Evolutionary conservation across 371 early-diverging fungal species (phyloP).

Genomic region (Nematocida sp.): DNA sequence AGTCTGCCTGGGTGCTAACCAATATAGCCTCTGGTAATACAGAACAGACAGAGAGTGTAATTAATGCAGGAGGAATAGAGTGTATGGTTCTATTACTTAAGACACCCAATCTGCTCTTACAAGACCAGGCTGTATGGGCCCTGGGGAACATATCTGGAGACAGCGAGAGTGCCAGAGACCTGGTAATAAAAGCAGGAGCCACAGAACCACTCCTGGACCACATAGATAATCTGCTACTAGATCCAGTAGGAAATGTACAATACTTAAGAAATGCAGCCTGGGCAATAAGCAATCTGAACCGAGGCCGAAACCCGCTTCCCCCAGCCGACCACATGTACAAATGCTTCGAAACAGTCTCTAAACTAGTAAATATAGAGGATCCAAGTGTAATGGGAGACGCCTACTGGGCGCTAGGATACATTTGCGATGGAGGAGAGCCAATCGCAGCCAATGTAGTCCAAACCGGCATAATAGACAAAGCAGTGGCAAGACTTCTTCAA

Average conservation of each 20-base stretch:
- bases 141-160: constrained; percentile 99
- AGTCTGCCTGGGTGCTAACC: constrained; percentile 98
- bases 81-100: constrained; percentile 79
- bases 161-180: constrained; percentile 82
- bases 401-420: constrained; percentile 97
- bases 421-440: constrained; percentile 84
- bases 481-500: not conserved
- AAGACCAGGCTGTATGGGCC: constrained; percentile 99
- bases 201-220: constrained; percentile 74
- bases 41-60: constrained; percentile 84
- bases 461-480: constrained; percentile 67
- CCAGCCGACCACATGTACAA: constrained; percentile 60
- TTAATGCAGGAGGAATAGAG: constrained; percentile 82
- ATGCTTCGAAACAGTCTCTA: constrained; percentile 72
- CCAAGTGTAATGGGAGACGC: constrained; percentile 91
- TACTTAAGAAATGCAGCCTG: constrained; percentile 96
- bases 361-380: constrained; percentile 81
- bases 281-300: constrained; percentile 94
- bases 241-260: constrained; percentile 36
- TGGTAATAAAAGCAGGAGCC: constrained; percentile 76
- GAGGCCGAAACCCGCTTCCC: constrained; percentile 92
- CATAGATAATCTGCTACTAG: constrained; percentile 70
- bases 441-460: constrained; percentile 89
- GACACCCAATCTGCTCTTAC: constrained; percentile 76
- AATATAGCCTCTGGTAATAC: constrained; percentile 97